Percentiles rank a stretch among this genome's conserved stretches.
Conservation (phyloP, 495 filamentous ascomycete genomes). For the Chaetomium cochliodes region DNA sequence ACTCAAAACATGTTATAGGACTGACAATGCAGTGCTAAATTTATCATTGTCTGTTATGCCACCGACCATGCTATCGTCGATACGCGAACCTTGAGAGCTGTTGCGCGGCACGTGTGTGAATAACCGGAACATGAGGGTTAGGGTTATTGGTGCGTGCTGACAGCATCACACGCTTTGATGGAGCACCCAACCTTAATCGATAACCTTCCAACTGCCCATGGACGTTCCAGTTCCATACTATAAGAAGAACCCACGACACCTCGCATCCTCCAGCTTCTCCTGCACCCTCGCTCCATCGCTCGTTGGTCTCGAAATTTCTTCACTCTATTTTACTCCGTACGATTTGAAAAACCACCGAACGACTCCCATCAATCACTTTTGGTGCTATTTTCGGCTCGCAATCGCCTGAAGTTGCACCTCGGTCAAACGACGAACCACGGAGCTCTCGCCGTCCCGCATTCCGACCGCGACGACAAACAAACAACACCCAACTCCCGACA, state of each 20-base stretch:
- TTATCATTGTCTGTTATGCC: too few relatives aligned
- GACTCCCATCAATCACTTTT: not conserved
- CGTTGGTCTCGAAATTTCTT: not conserved
- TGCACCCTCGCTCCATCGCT: too few relatives aligned
- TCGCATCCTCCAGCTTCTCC: conserved; percentile 15
- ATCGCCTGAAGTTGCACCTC: not conserved
- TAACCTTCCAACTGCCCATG: not conserved
- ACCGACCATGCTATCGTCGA: too few relatives aligned
- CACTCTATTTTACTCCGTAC: not conserved
- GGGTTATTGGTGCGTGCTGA: too few relatives aligned
- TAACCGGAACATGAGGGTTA: too few relatives aligned
- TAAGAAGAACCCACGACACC: conserved; percentile 6
- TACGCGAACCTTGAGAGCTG: too few relatives aligned
- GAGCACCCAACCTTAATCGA: too few relatives aligned
- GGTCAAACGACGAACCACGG: not conserved
- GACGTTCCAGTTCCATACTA: not conserved
- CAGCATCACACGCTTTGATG: too few relatives aligned
- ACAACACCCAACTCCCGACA: not conserved
- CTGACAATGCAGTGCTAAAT: too few relatives aligned
- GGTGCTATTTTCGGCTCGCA: not conserved
- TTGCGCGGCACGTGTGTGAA: too few relatives aligned
- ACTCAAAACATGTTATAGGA: too few relatives aligned
- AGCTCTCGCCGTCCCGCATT: not conserved
- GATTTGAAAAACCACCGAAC: not conserved
- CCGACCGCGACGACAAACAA: not conserved